phyloP scores from a whole-genome alignment of 345 rosid species.

The Hypericum androsaemum region DNA sequence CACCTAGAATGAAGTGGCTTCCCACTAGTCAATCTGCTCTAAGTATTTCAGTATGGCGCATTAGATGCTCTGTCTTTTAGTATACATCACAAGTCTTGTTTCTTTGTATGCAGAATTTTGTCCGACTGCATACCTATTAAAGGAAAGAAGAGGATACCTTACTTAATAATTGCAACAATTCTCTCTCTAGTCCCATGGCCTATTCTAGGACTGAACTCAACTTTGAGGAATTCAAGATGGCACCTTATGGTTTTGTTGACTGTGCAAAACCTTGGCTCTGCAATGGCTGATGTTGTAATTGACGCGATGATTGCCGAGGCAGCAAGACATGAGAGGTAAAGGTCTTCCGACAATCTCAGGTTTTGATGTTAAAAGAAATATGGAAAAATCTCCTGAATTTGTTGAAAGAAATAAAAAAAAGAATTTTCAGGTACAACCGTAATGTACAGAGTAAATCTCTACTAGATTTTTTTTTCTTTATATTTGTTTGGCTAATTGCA shows the following conservation, averaged over 20 bases:
- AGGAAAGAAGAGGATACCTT: constrained; percentile 84
- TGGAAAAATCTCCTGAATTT: no score
- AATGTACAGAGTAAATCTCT: no score
- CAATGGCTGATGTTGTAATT: constrained; percentile 93
- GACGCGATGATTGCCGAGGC: constrained; percentile 99
- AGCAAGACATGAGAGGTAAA: constrained; percentile 61
- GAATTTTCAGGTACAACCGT: no score
- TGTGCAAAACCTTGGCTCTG: constrained; percentile 81
- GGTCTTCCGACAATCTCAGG: background rate
- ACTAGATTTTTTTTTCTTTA: no score
- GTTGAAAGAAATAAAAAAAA: no score
- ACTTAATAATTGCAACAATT: constrained; percentile 62
- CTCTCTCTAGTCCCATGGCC: constrained; percentile 87
- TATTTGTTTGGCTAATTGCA: no score
- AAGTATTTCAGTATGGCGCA: no score
- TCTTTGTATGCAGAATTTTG: constrained; percentile 49
- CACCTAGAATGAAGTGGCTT: background rate
- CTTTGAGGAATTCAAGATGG: constrained; percentile 47
- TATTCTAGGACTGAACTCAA: constrained; percentile 49
- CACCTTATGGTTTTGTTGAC: constrained; percentile 62
- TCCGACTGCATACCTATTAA: constrained; percentile 85
- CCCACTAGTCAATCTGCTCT: no score
- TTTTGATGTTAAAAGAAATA: background rate
- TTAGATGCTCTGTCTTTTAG: no score
- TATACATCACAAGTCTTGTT: background rate